Evolutionary conservation across 2,329 filamentous ascomycete species (phyloP).

Genomic region (Penicillium italicum): DNA sequence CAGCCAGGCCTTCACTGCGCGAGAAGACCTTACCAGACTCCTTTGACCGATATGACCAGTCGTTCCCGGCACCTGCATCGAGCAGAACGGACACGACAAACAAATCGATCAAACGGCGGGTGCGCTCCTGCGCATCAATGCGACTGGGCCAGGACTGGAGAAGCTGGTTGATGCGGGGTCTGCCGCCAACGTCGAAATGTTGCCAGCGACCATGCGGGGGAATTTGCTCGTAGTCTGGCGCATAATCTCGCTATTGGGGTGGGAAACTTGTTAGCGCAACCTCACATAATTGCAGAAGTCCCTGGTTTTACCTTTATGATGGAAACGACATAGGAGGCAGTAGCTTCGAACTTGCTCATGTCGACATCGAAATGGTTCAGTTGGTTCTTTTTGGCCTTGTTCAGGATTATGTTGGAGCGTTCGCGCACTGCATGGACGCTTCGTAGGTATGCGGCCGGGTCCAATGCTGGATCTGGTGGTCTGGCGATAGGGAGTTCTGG

Average conservation of each 20-base stretch:
- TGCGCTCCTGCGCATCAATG: slow-evolving; percentile 49
- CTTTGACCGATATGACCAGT: slow-evolving; percentile 89
- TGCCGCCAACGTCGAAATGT: slow-evolving; percentile 59
- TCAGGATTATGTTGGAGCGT: slow-evolving; percentile 66
- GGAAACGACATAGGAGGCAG: slow-evolving; percentile 80
- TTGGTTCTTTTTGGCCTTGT: slow-evolving; percentile 72
- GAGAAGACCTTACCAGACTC: slow-evolving; percentile 80
- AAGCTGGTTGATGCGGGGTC: slow-evolving; percentile 51
- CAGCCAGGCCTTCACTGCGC: slow-evolving; percentile 83
- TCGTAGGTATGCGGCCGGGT: slow-evolving; percentile 85
- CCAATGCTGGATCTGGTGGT: slow-evolving; percentile 79
- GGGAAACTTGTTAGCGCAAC: slow-evolving; percentile 3
- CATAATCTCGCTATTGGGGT: slow-evolving; percentile 61
- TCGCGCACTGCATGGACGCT: slow-evolving; percentile 87
- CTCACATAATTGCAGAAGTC: not conserved
- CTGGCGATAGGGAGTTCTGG: slow-evolving; percentile 77
- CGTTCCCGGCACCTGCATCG: slow-evolving; percentile 76
- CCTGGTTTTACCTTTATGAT: slow-evolving; percentile 74
- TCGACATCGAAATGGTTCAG: slow-evolving; percentile 87
- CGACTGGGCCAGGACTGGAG: slow-evolving; percentile 50
- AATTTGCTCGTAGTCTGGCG: slow-evolving; percentile 66
- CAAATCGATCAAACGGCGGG: slow-evolving; percentile 57
- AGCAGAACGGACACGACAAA: slow-evolving; percentile 61
- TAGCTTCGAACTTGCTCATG: slow-evolving; percentile 75
- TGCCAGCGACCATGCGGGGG: slow-evolving; percentile 75